Evolutionary conservation across 2,329 filamentous ascomycete species (phyloP).

Genomic region (Sclerotinia nivalis): DNA sequence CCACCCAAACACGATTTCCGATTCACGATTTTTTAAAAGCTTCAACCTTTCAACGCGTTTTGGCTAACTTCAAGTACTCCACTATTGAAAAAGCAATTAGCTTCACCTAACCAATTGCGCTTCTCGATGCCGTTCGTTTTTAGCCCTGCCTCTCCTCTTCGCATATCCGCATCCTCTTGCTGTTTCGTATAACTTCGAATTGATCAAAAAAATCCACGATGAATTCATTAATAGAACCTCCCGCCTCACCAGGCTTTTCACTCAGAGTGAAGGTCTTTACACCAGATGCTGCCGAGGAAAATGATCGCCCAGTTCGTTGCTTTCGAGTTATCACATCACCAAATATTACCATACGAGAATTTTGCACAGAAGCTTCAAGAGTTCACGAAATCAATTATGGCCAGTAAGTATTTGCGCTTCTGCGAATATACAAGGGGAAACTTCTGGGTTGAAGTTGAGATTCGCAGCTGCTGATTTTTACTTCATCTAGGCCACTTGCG

Average conservation of each 20-base stretch:
- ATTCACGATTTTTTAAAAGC: not conserved
- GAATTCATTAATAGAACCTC: slow-evolving; percentile 35
- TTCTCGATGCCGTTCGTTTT: slow-evolving; percentile 18
- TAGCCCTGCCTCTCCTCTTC: slow-evolving; percentile 5
- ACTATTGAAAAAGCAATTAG: slow-evolving; percentile 18
- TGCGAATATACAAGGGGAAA: not conserved
- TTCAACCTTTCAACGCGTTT: slow-evolving; percentile 18
- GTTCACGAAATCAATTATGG: slow-evolving; percentile 41
- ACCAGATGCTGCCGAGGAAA: slow-evolving; percentile 29
- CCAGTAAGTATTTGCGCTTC: slow-evolving; percentile 31
- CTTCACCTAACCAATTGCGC: not conserved
- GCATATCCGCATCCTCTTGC: slow-evolving; percentile 3
- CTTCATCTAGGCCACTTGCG: slow-evolving; percentile 33
- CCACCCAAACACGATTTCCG: not conserved
- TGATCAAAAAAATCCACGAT: not conserved
- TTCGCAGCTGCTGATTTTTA: not conserved
- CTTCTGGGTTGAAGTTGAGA: not conserved
- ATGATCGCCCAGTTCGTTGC: slow-evolving; percentile 36
- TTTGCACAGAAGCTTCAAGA: slow-evolving; percentile 38
- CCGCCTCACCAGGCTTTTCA: slow-evolving; percentile 35
- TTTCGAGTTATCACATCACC: slow-evolving; percentile 39
- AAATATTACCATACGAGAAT: slow-evolving; percentile 38
- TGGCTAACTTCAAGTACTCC: slow-evolving; percentile 11
- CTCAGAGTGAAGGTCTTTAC: slow-evolving; percentile 39
- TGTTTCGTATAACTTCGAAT: slow-evolving; percentile 6